Evolutionary conservation across 331 rosid genomes (phyloP).

Genomic region (Saraca asoca): DNA sequence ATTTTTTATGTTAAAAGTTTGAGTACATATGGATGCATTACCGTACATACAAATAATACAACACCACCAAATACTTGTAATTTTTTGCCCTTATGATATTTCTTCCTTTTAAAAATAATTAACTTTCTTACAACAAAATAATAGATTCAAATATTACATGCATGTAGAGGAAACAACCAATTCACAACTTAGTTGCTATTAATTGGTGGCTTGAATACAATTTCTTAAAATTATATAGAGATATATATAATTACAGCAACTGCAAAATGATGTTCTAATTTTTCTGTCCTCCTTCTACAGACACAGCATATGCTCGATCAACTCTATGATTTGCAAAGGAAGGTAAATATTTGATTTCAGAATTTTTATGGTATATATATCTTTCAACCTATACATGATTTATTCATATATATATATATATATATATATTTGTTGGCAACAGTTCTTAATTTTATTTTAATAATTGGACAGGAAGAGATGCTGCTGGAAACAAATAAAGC

Average conservation of each 20-base stretch:
- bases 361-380: background rate
- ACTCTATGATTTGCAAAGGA: constrained; percentile 60
- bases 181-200: background rate
- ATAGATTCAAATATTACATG: too few relatives aligned
- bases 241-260: too few relatives aligned
- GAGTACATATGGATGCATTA: too few relatives aligned
- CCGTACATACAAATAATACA: too few relatives aligned
- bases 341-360: constrained; percentile 45
- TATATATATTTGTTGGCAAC: constrained; percentile 15
- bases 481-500: constrained; percentile 55
- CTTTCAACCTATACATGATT: background rate
- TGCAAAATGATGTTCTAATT: background rate
- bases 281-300: constrained; percentile 44
- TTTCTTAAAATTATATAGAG: too few relatives aligned
- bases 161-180: background rate
- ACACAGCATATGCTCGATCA: constrained; percentile 60
- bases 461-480: constrained; percentile 57
- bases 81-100: too few relatives aligned
- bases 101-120: too few relatives aligned
- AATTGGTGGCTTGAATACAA: background rate
- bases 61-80: too few relatives aligned
- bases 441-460: background rate
- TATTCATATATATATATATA: too few relatives aligned
- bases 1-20: too few relatives aligned
- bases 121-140: too few relatives aligned